Percentiles rank a stretch among this genome's conserved stretches.
These are phyloP conservation scores for Candida sakaeoensis DNA, from an alignment of 805 yeast genomes.

Conservation along the genomic window DNA sequence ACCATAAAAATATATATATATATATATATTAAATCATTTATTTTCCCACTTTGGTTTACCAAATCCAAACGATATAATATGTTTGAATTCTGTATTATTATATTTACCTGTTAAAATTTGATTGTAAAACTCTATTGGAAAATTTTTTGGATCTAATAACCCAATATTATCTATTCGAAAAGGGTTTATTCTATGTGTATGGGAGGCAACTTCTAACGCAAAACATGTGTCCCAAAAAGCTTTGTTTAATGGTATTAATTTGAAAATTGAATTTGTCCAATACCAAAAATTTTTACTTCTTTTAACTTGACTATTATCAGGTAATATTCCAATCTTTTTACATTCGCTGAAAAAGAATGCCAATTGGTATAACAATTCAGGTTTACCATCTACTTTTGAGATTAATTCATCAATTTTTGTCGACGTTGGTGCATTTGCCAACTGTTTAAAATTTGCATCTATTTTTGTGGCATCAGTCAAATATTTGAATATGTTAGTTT, in stretches of 20 bases:
- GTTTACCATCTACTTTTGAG: conserved; percentile 17
- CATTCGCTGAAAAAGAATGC: conserved; percentile 32
- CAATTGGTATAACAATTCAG: conserved; percentile 29
- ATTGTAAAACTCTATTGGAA: conserved; percentile 21
- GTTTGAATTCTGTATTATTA: conserved; percentile 19
- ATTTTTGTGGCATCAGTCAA: not conserved
- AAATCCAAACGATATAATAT: conserved; percentile 17
- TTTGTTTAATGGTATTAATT: conserved; percentile 27
- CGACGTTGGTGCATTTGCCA: conserved; percentile 13
- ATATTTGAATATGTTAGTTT: not conserved
- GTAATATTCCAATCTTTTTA: conserved; percentile 23
- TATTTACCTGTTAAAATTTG: conserved; percentile 26
- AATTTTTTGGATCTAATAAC: conserved; percentile 36
- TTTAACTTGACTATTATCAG: conserved; percentile 11
- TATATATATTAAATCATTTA: conserved; percentile 3
- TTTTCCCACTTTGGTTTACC: conserved; percentile 12
- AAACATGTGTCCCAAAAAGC: conserved; percentile 38
- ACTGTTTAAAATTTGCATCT: not conserved
- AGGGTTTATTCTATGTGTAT: conserved; percentile 22
- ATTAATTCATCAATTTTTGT: conserved; percentile 24
- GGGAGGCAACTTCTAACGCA: conserved; percentile 26
- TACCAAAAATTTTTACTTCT: not conserved
- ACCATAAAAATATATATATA: conserved; percentile 39
- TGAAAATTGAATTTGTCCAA: conserved; percentile 13
- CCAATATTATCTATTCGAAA: conserved; percentile 27